A percentile compares a stretch with the other conserved stretches of the same genome.
These are phyloP conservation scores for Arabis alpina DNA, from an alignment of 345 rosid species.

Conservation along the genomic window DNA sequence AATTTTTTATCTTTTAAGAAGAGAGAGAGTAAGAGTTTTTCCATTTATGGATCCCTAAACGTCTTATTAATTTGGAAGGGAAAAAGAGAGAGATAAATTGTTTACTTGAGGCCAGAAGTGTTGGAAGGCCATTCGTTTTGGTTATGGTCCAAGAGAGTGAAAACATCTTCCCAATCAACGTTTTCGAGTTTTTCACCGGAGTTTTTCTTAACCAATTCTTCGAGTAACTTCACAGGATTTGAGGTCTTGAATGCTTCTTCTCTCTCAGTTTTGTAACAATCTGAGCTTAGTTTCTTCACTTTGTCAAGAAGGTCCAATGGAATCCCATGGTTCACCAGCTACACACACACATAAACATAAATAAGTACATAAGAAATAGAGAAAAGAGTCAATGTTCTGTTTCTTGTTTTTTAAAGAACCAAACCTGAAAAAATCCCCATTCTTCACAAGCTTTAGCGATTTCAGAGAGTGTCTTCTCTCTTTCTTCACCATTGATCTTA, in stretches of 20 bases:
- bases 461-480: slow-evolving; percentile 63
- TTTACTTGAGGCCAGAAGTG: slow-evolving; percentile 72
- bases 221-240: slow-evolving; percentile 50
- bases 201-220: slow-evolving; percentile 50
- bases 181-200: slow-evolving; percentile 55
- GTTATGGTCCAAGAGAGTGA: slow-evolving; percentile 59
- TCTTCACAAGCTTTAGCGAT: slow-evolving; percentile 81
- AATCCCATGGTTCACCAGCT: slow-evolving; percentile 90
- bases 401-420: not conserved
- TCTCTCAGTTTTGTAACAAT: slow-evolving; percentile 67
- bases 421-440: slow-evolving; percentile 97
- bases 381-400: not conserved
- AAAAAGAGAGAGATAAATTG: not conserved
- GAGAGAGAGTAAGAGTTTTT: no score
- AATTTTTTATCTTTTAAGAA: no score
- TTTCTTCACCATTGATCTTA: slow-evolving; percentile 69
- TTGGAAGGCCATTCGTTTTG: slow-evolving; percentile 65
- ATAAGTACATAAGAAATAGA: slow-evolving; percentile 7
- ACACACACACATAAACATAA: not conserved
- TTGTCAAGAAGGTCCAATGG: slow-evolving; percentile 67
- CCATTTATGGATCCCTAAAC: no score
- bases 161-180: slow-evolving; percentile 90
- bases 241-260: slow-evolving; percentile 71
- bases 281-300: slow-evolving; percentile 70
- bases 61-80: no score